Base-by-base conservation (phyloP, 352 stramenopile species). In the Phytopythium oedochilum region DNA sequence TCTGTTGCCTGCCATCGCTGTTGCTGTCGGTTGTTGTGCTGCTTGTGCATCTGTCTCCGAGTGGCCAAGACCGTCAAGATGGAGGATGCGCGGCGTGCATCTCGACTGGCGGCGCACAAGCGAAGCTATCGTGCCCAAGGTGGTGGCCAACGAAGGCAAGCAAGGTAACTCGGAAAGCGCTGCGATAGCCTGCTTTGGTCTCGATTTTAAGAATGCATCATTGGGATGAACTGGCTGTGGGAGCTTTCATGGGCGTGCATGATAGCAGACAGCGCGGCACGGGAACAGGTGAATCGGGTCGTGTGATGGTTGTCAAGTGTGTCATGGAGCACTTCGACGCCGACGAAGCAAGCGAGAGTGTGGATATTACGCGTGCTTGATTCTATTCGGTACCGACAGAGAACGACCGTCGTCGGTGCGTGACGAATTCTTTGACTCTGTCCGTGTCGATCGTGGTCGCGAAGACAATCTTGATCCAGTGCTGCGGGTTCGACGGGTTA, bases 391-490 rank as follows among this genome's bases (percentile, higher is more conserved):
- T 11, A 6, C 45, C 45, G 28, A 17, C 5, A 39, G 28, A n/a
- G 17, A 26, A 39, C 9, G 28, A 52, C 12, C 6, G 29, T 9
- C 47, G 28, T 44, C 32, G 28, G 7, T 53, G 62, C 2, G 53
- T 22, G 22, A 85, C 54, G 45, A 82, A 80, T 17, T 57, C 51
- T 35, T 78, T 78, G 25, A 88, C 70, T 53, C 63, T 70, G 1
- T 73, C 50, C 1, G 57, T 48, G 22, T 89, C 79, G 26, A 63
- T 75, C 5, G 65, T 18, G 11, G 71, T 79, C 6, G 75, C 77
- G 46, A 88, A 70, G 14, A 83, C 62, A 23, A 88, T 73, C 43
- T 64, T 70, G 32, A 88, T 71, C 50, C 52, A 73, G 50, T 90
- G 78, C 29, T 90, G 73, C 31, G 64, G 47, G 53, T 86, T 90